Evolutionary conservation across 495 filamentous ascomycete genomes (phyloP).

Genomic region (Xylaria curta): DNA sequence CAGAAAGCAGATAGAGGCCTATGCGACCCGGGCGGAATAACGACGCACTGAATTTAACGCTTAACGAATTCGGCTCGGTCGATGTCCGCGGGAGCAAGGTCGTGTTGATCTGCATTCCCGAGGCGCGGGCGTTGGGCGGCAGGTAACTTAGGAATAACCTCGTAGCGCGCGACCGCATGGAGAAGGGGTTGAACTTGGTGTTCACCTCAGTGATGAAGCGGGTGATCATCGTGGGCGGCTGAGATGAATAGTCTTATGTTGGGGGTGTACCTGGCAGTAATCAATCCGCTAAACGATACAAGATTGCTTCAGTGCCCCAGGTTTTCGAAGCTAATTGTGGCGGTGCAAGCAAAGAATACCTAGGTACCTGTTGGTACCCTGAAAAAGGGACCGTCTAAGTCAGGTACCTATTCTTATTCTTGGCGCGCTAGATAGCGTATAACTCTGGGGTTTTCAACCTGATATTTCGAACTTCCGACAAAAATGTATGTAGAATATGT

Average conservation of each 20-base stretch:
- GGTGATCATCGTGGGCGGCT: conserved; percentile 75
- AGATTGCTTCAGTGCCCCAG: conserved; percentile 8
- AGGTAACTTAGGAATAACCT: conserved; percentile 86
- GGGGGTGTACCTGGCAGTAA: conserved; percentile 2
- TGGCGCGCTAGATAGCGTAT: too few species aligned
- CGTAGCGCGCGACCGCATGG: conserved; percentile 72
- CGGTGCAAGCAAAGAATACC: background rate
- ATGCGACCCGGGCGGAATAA: background rate
- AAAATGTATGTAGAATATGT: too few species aligned
- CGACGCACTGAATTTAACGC: conserved; percentile 80
- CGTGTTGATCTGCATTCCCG: conserved; percentile 77
- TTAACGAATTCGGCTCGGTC: conserved; percentile 65
- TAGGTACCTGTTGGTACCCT: too few species aligned
- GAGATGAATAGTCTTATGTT: background rate
- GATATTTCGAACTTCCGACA: too few species aligned
- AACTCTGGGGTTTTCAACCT: too few species aligned
- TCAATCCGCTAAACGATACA: background rate
- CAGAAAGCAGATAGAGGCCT: too few species aligned
- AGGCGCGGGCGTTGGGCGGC: conserved; percentile 75
- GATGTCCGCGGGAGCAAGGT: conserved; percentile 73
- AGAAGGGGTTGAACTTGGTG: conserved; percentile 93
- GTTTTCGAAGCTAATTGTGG: conserved; percentile 24
- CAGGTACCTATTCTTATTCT: too few species aligned
- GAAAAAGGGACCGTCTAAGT: too few species aligned
- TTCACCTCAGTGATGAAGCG: conserved; percentile 82